A percentile compares a stretch with the other conserved stretches of the same genome.
These are phyloP conservation scores for Argentina anserina DNA, from an alignment of 306 rosid genomes.

Conservation along the genomic window DNA sequence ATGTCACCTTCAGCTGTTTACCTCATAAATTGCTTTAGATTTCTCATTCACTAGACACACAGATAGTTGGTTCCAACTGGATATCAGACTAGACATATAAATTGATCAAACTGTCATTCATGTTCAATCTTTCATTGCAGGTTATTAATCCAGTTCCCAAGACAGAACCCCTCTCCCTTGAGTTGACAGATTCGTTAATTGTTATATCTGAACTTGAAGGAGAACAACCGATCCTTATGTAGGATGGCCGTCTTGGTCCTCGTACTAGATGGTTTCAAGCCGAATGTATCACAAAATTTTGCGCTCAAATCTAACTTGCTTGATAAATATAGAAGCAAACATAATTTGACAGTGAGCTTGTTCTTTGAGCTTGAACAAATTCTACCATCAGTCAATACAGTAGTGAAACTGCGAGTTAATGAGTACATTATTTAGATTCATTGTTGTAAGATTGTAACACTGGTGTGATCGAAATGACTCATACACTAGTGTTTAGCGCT, in stretches of 20 bases:
- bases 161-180: constrained; percentile 76
- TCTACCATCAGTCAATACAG: neutral
- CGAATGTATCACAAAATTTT: constrained; percentile 2
- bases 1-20: constrained; percentile 14
- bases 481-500: no score
- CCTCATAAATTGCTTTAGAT: constrained; percentile 1
- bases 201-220: constrained; percentile 95
- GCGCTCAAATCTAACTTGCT: neutral
- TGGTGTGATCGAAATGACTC: neutral
- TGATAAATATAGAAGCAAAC: neutral
- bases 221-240: constrained; percentile 59
- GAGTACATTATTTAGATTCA: neutral
- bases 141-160: constrained; percentile 81
- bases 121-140: constrained; percentile 41
- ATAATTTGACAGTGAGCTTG: neutral
- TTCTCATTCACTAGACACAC: constrained; percentile 12
- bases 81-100: neutral
- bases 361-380: neutral
- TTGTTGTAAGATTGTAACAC: neutral
- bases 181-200: constrained; percentile 69
- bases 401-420: neutral
- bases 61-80: neutral
- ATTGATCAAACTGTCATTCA: constrained; percentile 18
- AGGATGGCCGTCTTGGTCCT: constrained; percentile 16
- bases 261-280: constrained; percentile 2